phyloP scores from a whole-genome alignment of 2,329 filamentous ascomycete species.

The Lachnellula arida region DNA sequence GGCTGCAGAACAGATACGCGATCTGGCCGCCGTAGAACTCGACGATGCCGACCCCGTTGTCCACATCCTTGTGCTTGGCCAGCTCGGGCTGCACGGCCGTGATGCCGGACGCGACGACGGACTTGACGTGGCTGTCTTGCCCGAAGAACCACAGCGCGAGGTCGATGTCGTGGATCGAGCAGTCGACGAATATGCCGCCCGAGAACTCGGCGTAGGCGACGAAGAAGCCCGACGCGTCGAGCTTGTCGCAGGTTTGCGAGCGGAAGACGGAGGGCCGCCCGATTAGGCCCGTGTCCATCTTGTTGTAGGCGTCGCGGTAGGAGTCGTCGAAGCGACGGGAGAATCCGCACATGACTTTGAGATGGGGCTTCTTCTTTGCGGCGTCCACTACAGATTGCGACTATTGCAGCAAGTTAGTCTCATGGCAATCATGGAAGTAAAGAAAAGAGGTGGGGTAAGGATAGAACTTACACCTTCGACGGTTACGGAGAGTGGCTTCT shows the following conservation, averaged over 20 bases:
- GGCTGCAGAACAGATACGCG: slow-evolving; percentile 57
- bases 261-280: slow-evolving; percentile 57
- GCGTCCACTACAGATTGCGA: slow-evolving; percentile 56
- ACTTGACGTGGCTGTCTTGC: slow-evolving; percentile 48
- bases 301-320: slow-evolving; percentile 54
- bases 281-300: slow-evolving; percentile 50
- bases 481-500: slow-evolving; percentile 56
- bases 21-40: slow-evolving; percentile 62
- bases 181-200: slow-evolving; percentile 68
- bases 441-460: neutral
- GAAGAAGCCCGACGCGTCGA: slow-evolving; percentile 62
- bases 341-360: slow-evolving; percentile 65
- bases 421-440: no score
- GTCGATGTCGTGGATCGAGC: slow-evolving; percentile 66
- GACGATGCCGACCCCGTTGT: slow-evolving; percentile 59
- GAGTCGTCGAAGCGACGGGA: slow-evolving; percentile 62
- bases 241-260: slow-evolving; percentile 63
- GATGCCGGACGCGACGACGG: slow-evolving; percentile 51
- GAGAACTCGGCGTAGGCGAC: slow-evolving; percentile 61
- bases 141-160: slow-evolving; percentile 61
- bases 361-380: slow-evolving; percentile 48
- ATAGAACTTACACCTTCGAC: slow-evolving; percentile 48
- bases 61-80: slow-evolving; percentile 52
- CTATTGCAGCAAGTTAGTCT: slow-evolving; percentile 32
- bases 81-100: slow-evolving; percentile 56